Evolutionary conservation across 371 early-diverging fungal species (phyloP).

Genomic region (Mortierella sp.): DNA sequence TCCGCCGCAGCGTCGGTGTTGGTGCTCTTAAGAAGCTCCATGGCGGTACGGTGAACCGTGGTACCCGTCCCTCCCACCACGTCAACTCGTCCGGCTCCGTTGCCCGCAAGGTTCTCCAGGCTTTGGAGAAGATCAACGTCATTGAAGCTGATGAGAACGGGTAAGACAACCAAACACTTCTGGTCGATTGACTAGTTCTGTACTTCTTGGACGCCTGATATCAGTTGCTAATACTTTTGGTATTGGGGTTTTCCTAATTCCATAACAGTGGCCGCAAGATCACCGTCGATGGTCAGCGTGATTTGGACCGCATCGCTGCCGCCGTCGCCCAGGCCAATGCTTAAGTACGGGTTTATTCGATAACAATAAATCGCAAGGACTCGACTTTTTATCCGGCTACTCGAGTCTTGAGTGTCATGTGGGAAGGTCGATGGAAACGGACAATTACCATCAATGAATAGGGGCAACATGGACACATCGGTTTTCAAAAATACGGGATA

Average conservation of each 20-base stretch:
- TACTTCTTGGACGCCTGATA: too few relatives aligned
- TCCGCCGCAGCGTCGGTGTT: slow-evolving; percentile 93
- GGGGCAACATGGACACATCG: too few relatives aligned
- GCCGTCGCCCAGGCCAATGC: slow-evolving; percentile 57
- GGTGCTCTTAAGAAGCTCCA: slow-evolving; percentile 94
- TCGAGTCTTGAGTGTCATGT: too few relatives aligned
- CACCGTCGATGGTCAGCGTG: slow-evolving; percentile 85
- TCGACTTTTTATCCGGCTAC: too few relatives aligned
- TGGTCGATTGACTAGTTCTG: too few relatives aligned
- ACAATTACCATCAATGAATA: too few relatives aligned
- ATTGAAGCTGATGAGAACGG: slow-evolving; percentile 91
- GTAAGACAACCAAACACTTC: too few relatives aligned
- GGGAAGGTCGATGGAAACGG: too few relatives aligned
- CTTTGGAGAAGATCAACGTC: slow-evolving; percentile 97
- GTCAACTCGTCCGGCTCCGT: slow-evolving; percentile 90
- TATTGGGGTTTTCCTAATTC: slow-evolving; percentile 5
- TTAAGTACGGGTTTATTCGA: too few relatives aligned
- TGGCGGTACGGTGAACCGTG: slow-evolving; percentile 95
- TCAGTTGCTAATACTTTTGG: not conserved
- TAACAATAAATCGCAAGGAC: too few relatives aligned
- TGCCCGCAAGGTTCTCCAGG: slow-evolving; percentile 95
- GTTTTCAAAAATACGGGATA: too few relatives aligned
- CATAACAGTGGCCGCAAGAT: slow-evolving; percentile 80
- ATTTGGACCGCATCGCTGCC: slow-evolving; percentile 83
- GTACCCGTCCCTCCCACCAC: slow-evolving; percentile 94